Base-by-base conservation (phyloP, 139 green algal species). In the Microglena sp. region DNA sequence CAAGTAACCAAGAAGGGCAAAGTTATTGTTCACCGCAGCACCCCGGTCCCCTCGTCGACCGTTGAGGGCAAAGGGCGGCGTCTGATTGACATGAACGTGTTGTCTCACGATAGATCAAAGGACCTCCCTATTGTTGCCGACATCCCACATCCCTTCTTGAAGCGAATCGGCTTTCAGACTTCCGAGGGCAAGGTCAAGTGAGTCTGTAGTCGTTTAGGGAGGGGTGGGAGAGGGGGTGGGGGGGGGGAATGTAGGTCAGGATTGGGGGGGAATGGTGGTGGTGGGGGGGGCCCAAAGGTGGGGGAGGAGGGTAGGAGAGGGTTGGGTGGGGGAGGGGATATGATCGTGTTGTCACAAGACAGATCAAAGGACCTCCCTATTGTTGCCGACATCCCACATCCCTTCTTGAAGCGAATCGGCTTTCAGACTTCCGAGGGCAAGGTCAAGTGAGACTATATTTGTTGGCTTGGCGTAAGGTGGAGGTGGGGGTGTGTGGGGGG, bases 361-460 rank as follows among this genome's bases (percentile, higher is more conserved):
- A 58, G 77, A 0, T 2, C 30, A n/a, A 87, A 87, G 70, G 60
- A 62, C 2, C 57, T 73, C 21, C 70, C 77, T 15, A 76, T 84
- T 6, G 64, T 68, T 11, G 54, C 61, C 30, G 55, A 45, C n/a
- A n/a, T 46, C 30, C 32, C 67, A 2, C 76, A 87, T 33, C 72
- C 77, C n/a, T 87, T 87, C 66, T 55, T 87, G 35, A 60, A 76
- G 43, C 32, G 55, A 32, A 78, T 84, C 15, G 81, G 81, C 34
- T 63, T 87, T 32, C 73, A 80, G 45, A 79, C 69, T 1, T 30
- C 60, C 15, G 77, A 87, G 22, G 81, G 81, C 4, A 35, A 54
- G 18, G 55, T 84, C 11, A 70, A 70, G 58, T 64, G 56, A 64
- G 56, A n/a, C n/a, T n/a, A n/a, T n/a, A n/a, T n/a, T n/a, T n/a